Conservation (phyloP, 2,329 filamentous ascomycete genomes). For the Aureobasidium sp. region DNA sequence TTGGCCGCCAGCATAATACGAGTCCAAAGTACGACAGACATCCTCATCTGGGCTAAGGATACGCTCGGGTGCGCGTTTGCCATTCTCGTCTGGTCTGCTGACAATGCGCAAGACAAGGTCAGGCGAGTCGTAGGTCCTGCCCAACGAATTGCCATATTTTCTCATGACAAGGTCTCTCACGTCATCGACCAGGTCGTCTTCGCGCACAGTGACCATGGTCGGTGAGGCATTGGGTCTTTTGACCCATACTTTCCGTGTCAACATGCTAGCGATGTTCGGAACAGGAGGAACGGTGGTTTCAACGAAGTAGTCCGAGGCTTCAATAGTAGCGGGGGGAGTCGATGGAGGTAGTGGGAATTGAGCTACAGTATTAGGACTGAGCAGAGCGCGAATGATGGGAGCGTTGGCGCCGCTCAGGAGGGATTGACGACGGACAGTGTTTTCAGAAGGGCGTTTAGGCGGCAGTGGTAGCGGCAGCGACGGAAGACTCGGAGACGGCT, state of each 20-base stretch:
- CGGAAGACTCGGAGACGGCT: background rate
- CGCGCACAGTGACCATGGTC: constrained; percentile 75
- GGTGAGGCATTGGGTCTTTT: constrained; percentile 78
- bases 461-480: background rate
- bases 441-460: background rate
- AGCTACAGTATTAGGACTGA: background rate
- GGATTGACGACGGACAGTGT: constrained; percentile 1
- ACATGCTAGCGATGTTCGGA: constrained; percentile 40
- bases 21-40: constrained; percentile 69
- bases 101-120: constrained; percentile 75
- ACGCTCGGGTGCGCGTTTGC: constrained; percentile 47
- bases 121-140: constrained; percentile 80
- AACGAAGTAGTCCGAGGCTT: constrained; percentile 15
- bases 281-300: background rate
- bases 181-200: constrained; percentile 91
- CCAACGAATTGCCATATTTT: constrained; percentile 91
- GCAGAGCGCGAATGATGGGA: background rate
- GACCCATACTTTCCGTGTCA: constrained; percentile 86
- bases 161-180: constrained; percentile 84
- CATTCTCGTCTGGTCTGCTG: constrained; percentile 44
- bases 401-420: constrained; percentile 10
- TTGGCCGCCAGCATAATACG: constrained; percentile 81
- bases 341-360: background rate
- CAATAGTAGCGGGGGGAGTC: background rate
- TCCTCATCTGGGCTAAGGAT: constrained; percentile 78